A percentile compares a stretch with the other conserved stretches of the same genome.
phyloP scores from a whole-genome alignment of 371 early-diverging fungal genomes.

The Sporodiniella umbellata region DNA sequence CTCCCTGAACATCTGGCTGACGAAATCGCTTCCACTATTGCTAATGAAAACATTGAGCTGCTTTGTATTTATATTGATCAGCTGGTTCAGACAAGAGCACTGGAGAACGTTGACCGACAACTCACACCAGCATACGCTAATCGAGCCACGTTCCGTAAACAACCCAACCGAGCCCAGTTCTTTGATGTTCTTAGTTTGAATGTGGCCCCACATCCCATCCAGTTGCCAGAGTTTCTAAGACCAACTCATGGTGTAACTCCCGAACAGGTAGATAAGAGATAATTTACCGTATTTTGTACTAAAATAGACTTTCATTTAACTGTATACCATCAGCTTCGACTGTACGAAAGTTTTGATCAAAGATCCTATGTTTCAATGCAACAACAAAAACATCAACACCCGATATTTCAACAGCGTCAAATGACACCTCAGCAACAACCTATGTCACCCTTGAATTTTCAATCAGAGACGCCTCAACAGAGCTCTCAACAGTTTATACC shows the following conservation, averaged over 20 bases:
- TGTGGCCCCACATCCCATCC: conserved; percentile 71
- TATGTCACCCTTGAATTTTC: conserved; percentile 30
- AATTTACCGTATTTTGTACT: conserved; percentile 8
- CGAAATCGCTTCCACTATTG: conserved; percentile 74
- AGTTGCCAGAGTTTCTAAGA: conserved; percentile 78
- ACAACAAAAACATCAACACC: conserved; percentile 10
- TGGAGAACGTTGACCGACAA: conserved; percentile 78
- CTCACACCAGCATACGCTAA: conserved; percentile 67
- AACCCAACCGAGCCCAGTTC: conserved; percentile 50
- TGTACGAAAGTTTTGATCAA: conserved; percentile 23
- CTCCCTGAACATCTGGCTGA: conserved; percentile 81
- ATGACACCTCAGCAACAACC: neutral
- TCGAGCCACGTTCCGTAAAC: conserved; percentile 80
- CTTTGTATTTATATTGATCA: conserved; percentile 90
- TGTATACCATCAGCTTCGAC: too few relatives aligned
- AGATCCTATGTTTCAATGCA: conserved; percentile 13
- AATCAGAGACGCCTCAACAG: conserved; percentile 19
- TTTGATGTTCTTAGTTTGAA: conserved; percentile 79
- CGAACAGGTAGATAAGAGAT: conserved; percentile 59
- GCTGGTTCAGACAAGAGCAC: conserved; percentile 84
- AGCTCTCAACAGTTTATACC: conserved; percentile 9
- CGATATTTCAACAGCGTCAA: neutral
- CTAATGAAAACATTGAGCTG: conserved; percentile 86
- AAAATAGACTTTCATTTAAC: too few relatives aligned
- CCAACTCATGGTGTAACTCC: conserved; percentile 74